Base-by-base conservation (phyloP, 257 asterid genomes). In the Jacaranda mimosifolia region DNA sequence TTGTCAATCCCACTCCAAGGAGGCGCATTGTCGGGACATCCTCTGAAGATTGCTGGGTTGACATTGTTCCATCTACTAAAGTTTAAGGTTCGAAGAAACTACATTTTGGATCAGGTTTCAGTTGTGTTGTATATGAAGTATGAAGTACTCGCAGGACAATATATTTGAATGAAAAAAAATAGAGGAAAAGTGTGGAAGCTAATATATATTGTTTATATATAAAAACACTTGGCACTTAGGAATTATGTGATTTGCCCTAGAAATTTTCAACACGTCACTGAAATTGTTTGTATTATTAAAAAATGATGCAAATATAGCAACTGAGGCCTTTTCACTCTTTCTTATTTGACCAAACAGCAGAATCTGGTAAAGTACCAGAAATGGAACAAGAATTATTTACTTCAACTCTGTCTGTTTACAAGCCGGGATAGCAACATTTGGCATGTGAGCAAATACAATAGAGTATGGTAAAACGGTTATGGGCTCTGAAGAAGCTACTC, bases 401-500 rank as follows among this genome's bases (percentile, higher is more conserved):
- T 67, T 72, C 69, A 72, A 64, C 26, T 17, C 72, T 64, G 43
- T 52, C 81, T 77, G 81, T 48, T 45, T 70, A 74, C 96, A 90
- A 62, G 91, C 92, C 39, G 86, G 83, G 18, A 77, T 76, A 81
- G 39, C 63, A 70, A 90, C 76, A 60, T 72, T 40, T 45, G 86
- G 85, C 69, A 85, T 48, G 72, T 88, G 90, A 79, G 84, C 84
- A 85, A 90, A 90, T 58, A 83, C 91, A 77, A 90, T 84, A 43
- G 96, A 90, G 79, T 68, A 83, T 69, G 92, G 92, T 51, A 81
- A 90, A 38, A 90, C 63, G 3, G n/a, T 81, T 75, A 88, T 70
- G 6, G 88, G 82, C 74, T 84, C 84, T 4, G 86, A 74, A 32
- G 89, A 81, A 76, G 80, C 68, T 53, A 73, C 86, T 70, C 43